Conservation (phyloP, 1,284 basidiomycete genomes). For the Tilletia caries region DNA sequence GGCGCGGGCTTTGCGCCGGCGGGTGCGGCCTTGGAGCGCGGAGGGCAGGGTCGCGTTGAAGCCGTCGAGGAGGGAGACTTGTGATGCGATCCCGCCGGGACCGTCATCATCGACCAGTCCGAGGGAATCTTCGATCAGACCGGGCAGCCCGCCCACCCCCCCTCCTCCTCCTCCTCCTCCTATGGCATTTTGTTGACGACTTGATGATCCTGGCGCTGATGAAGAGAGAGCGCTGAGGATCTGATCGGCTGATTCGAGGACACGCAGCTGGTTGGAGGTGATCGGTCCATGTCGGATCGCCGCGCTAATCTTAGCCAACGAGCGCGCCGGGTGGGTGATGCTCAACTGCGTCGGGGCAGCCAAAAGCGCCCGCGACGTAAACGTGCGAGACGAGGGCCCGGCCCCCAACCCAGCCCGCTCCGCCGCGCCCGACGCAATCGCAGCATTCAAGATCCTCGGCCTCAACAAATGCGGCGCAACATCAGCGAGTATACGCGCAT, state of each 20-base stretch:
- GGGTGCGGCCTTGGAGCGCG: constrained; percentile 34
- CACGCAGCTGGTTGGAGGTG: constrained; percentile 46
- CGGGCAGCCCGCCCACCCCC: neutral
- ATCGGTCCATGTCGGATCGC: constrained; percentile 41
- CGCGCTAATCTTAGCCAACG: constrained; percentile 43
- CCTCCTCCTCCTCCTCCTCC: no score
- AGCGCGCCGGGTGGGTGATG: constrained; percentile 44
- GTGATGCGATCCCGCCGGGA: constrained; percentile 20
- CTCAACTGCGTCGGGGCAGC: constrained; percentile 26
- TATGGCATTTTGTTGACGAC: constrained; percentile 18
- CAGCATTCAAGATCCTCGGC: constrained; percentile 44
- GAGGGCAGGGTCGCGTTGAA: constrained; percentile 50
- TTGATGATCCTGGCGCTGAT: constrained; percentile 8
- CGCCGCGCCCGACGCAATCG: constrained; percentile 25
- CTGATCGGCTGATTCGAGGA: constrained; percentile 47
- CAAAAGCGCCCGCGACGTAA: constrained; percentile 15
- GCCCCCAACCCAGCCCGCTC: constrained; percentile 20
- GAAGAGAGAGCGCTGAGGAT: constrained; percentile 31
- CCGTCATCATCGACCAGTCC: constrained; percentile 4
- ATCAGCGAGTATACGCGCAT: constrained; percentile 44
- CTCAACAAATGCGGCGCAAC: constrained; percentile 52
- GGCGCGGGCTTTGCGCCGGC: constrained; percentile 36
- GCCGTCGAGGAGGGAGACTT: constrained; percentile 50
- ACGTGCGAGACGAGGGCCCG: constrained; percentile 26
- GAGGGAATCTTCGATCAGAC: constrained; percentile 8